Percentiles rank a stretch among this genome's conserved stretches.
Evolutionary conservation across 805 yeast species (phyloP).

Genomic region (Metschnikowia proteae): DNA sequence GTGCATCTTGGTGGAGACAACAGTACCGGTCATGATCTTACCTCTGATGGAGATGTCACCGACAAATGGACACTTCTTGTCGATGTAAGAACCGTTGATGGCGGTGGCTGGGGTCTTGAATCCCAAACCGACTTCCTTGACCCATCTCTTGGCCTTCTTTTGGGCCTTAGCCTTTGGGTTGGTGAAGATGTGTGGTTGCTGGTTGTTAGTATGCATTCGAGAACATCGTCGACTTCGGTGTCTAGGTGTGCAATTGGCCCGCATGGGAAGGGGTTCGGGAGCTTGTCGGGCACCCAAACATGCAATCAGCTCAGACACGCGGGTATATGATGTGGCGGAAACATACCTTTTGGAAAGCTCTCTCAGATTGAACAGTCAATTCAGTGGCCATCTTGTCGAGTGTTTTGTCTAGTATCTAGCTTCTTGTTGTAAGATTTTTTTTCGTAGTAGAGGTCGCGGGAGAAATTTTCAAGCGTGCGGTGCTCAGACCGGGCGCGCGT

Average conservation of each 20-base stretch:
- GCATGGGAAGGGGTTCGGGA: too few relatives aligned
- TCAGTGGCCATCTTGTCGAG: slow-evolving; percentile 89
- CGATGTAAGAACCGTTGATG: slow-evolving; percentile 97
- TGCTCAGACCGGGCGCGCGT: slow-evolving; percentile 11
- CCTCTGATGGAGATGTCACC: slow-evolving; percentile 99
- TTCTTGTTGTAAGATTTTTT: slow-evolving; percentile 15
- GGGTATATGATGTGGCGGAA: not conserved
- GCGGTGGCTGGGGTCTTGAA: slow-evolving; percentile 99
- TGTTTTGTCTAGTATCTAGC: slow-evolving; percentile 15
- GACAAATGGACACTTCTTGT: slow-evolving; percentile 99
- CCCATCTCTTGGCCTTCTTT: slow-evolving; percentile 99
- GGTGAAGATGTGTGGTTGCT: slow-evolving; percentile 99
- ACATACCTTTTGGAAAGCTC: slow-evolving; percentile 99
- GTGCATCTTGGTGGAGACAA: slow-evolving; percentile 99
- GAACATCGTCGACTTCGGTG: not conserved
- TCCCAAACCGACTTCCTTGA: slow-evolving; percentile 99
- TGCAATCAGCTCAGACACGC: not conserved
- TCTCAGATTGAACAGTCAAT: slow-evolving; percentile 99
- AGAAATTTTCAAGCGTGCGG: slow-evolving; percentile 21
- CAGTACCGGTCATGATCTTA: slow-evolving; percentile 98
- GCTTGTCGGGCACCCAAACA: not conserved
- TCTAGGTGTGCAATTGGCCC: too few relatives aligned
- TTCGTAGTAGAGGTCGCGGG: slow-evolving; percentile 17
- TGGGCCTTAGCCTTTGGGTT: slow-evolving; percentile 99
- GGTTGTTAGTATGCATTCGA: slow-evolving; percentile 35